Conservation (phyloP, 129 eudicot genomes). For the Helichrysum umbraculigerum region DNA sequence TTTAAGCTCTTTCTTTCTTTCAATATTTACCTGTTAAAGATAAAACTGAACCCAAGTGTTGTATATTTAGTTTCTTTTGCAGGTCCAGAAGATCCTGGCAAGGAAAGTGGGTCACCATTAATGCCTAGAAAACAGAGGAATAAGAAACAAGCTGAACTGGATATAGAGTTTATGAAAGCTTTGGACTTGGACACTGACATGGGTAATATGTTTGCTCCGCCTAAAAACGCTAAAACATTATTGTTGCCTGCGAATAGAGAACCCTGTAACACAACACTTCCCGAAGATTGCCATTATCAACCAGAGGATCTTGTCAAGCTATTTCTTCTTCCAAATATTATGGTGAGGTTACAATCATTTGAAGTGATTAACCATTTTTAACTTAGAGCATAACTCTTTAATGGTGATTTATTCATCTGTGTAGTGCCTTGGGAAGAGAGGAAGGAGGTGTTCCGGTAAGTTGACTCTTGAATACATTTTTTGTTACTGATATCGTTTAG, state of each 20-base stretch:
- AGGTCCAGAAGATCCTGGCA: constrained; percentile 38
- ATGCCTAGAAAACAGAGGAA: constrained; percentile 31
- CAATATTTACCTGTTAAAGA: not conserved
- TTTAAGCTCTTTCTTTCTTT: not conserved
- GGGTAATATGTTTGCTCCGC: constrained; percentile 45
- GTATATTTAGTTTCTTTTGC: constrained; percentile 8
- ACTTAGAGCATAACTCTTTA: not conserved
- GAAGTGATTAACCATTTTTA: not conserved
- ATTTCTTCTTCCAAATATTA: constrained; percentile 63
- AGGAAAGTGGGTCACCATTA: constrained; percentile 33
- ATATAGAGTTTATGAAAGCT: constrained; percentile 45
- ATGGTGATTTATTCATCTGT: constrained; percentile 4
- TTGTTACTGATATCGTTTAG: not conserved
- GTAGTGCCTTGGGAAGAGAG: constrained; percentile 61
- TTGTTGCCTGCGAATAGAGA: constrained; percentile 50
- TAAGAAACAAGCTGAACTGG: constrained; percentile 49
- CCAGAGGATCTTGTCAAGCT: constrained; percentile 68
- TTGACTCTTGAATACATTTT: constrained; percentile 22
- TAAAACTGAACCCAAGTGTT: not conserved
- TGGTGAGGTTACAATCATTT: constrained; percentile 40
- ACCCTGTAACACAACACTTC: constrained; percentile 51
- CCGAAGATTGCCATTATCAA: constrained; percentile 75
- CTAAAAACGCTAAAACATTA: constrained; percentile 54
- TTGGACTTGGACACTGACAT: constrained; percentile 36
- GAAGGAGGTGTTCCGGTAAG: constrained; percentile 47